phyloP scores from a whole-genome alignment of 441 rosid species.

The Croton setiger region DNA sequence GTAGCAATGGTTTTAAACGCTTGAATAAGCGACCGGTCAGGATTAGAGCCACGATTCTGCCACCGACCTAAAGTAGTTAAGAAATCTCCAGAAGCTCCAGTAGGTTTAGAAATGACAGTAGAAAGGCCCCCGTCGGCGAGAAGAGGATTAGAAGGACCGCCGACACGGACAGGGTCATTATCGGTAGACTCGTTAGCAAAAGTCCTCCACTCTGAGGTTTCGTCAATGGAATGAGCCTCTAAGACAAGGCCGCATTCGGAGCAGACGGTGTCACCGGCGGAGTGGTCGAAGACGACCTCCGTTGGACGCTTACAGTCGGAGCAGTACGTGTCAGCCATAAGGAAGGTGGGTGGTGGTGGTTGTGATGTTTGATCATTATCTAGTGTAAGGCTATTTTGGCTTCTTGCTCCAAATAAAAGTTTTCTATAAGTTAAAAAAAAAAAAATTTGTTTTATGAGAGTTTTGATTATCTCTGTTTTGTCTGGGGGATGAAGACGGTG shows the following conservation, averaged over 20 bases:
- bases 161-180: constrained; percentile 44
- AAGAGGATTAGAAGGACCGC: constrained; percentile 43
- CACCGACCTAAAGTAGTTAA: constrained; percentile 30
- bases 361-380: not conserved
- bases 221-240: constrained; percentile 42
- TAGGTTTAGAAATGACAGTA: constrained; percentile 40
- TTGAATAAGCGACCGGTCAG: constrained; percentile 33
- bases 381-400: not conserved
- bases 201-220: constrained; percentile 46
- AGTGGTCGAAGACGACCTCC: constrained; percentile 47
- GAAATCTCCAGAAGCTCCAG: constrained; percentile 29
- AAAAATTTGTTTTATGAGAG: no score
- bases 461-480: no score
- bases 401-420: no score
- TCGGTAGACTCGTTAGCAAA: constrained; percentile 39
- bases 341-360: not conserved
- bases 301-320: constrained; percentile 39
- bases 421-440: no score
- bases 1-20: constrained; percentile 36
- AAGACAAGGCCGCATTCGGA: constrained; percentile 47
- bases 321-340: constrained; percentile 43
- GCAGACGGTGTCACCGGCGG: constrained; percentile 49
- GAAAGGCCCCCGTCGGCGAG: constrained; percentile 41
- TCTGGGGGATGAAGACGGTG: no score
- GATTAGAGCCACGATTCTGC: constrained; percentile 42